Conservation (phyloP, 2,329 filamentous ascomycete genomes). For the Monilinia aucupariae region DNA sequence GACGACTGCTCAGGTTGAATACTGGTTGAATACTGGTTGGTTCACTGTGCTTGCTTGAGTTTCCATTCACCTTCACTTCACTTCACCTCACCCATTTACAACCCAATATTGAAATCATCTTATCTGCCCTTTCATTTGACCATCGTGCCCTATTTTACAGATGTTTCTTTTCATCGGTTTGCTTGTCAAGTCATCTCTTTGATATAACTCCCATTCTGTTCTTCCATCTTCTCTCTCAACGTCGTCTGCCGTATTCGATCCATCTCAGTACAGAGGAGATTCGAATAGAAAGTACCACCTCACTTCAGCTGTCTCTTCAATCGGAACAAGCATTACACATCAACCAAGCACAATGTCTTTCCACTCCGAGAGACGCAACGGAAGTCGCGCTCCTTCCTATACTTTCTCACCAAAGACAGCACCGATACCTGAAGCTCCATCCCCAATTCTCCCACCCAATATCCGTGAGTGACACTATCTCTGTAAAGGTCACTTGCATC, state of each 20-base stretch:
- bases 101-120: neutral
- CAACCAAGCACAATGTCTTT: neutral
- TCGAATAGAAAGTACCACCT: neutral
- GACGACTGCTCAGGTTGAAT: neutral
- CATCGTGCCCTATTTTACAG: neutral
- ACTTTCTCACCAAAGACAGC: slow-evolving; percentile 3
- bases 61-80: neutral
- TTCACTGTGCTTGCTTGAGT: neutral
- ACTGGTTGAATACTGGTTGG: too few relatives aligned
- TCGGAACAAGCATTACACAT: too few relatives aligned
- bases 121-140: neutral
- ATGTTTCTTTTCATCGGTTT: neutral
- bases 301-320: neutral
- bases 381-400: slow-evolving; percentile 7
- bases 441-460: slow-evolving; percentile 1
- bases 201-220: neutral
- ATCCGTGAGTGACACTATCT: neutral
- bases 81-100: neutral
- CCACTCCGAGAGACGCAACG: neutral
- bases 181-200: neutral
- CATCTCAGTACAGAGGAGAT: neutral
- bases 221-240: neutral
- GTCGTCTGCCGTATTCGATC: neutral
- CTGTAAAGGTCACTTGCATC: too few relatives aligned
- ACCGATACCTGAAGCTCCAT: slow-evolving; percentile 3